These are phyloP conservation scores for Tulasnella sp. DNA, from an alignment of 768 basidiomycete species.

Conservation along the genomic window DNA sequence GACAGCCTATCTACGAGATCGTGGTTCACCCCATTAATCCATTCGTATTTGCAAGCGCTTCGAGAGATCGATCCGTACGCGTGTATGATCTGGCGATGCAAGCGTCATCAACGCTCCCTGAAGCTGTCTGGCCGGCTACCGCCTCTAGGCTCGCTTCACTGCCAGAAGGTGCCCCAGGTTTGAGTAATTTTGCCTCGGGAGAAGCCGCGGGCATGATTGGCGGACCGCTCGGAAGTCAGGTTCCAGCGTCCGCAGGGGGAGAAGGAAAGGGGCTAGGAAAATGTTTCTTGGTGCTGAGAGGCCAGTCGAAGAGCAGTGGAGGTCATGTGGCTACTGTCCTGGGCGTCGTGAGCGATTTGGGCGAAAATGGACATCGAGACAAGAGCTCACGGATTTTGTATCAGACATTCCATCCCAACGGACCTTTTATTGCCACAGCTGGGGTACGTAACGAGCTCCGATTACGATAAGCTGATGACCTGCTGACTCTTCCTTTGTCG, in stretches of 20 bases:
- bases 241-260: not conserved
- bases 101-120: not conserved
- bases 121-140: not conserved
- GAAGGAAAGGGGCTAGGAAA: conserved; percentile 5
- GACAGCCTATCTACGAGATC: not conserved
- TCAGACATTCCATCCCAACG: conserved; percentile 2
- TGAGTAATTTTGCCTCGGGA: not conserved
- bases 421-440: not conserved
- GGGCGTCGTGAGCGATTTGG: not conserved
- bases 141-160: not conserved
- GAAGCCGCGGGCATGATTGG: not conserved
- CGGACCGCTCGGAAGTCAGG: not conserved
- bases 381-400: not conserved
- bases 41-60: not conserved
- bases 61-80: not conserved
- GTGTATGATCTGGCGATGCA: not conserved
- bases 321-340: not conserved
- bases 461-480: not conserved
- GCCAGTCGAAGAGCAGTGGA: not conserved
- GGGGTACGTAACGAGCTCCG: not conserved
- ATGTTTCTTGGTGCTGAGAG: not conserved
- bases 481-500: not conserved
- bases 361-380: not conserved
- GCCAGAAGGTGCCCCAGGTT: not conserved
- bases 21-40: not conserved